Percentiles rank a stretch among this genome's conserved stretches.
Conservation (phyloP, 2,329 filamentous ascomycete genomes). For the Monosporascus ibericus region DNA sequence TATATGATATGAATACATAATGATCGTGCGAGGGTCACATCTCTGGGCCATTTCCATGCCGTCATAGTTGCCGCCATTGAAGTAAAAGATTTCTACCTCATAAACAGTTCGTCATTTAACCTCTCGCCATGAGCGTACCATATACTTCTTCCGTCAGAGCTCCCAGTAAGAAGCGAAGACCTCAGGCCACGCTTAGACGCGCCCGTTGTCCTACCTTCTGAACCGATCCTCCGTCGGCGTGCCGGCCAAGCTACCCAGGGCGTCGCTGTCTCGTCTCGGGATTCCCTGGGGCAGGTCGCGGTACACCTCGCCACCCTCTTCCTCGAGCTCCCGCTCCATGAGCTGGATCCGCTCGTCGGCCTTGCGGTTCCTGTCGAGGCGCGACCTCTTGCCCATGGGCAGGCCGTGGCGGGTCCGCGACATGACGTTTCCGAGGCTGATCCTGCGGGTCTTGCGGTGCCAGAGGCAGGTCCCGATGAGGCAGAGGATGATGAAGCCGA, state of each 20-base stretch:
- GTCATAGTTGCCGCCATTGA: not conserved
- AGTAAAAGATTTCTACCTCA: not conserved
- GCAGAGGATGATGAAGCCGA: constrained; percentile 41
- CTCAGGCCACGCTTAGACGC: constrained; percentile 15
- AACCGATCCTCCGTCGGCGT: constrained; percentile 39
- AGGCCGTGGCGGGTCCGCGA: constrained; percentile 39
- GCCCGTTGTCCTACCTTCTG: constrained; percentile 38
- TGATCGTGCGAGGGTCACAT: not conserved
- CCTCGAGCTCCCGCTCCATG: constrained; percentile 28
- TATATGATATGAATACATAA: not conserved
- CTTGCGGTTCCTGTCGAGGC: constrained; percentile 28
- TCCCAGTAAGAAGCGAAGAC: not conserved
- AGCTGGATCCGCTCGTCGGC: constrained; percentile 38
- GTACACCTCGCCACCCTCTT: constrained; percentile 27
- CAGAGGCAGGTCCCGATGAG: constrained; percentile 51
- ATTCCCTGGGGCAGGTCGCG: constrained; percentile 26
- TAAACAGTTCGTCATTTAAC: not conserved
- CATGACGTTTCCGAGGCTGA: constrained; percentile 48
- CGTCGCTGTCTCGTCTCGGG: constrained; percentile 39
- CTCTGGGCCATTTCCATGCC: not conserved
- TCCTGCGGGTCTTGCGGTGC: constrained; percentile 44
- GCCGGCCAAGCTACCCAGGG: constrained; percentile 41
- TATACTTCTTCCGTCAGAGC: not conserved
- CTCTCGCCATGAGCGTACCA: not conserved
- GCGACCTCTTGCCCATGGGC: constrained; percentile 32